phyloP scores from a whole-genome alignment of 1,284 basidiomycete genomes.

The Anthracocystis panici-leucophaei region DNA sequence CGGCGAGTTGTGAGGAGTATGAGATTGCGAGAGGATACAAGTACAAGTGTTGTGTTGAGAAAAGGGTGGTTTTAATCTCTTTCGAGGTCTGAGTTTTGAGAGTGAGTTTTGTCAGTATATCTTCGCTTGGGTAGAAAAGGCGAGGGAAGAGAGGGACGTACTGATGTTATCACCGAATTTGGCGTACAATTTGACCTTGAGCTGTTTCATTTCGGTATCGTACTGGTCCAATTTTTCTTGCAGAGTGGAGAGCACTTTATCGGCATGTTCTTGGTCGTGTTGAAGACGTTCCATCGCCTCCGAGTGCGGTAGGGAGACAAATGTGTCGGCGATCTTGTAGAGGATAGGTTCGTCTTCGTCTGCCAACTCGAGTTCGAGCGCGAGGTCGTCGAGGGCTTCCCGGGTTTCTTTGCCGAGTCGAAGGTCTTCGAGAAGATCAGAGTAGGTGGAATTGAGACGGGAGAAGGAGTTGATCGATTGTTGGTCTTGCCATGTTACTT shows the following conservation, averaged over 20 bases:
- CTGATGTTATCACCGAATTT: conserved; percentile 93
- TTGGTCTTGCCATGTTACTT: conserved; percentile 97
- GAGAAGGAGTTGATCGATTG: conserved; percentile 92
- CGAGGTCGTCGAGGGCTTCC: conserved; percentile 88
- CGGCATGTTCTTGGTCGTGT: conserved; percentile 77
- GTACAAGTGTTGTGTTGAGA: conserved; percentile 6
- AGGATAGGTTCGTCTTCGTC: conserved; percentile 71
- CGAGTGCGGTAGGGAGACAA: conserved; percentile 80
- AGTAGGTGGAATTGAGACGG: conserved; percentile 84
- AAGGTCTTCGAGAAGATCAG: conserved; percentile 80
- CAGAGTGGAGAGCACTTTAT: conserved; percentile 75
- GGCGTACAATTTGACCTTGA: conserved; percentile 88
- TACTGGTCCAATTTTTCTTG: conserved; percentile 77
- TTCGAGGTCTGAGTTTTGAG: conserved; percentile 37
- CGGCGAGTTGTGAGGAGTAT: neutral
- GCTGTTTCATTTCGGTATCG: conserved; percentile 85
- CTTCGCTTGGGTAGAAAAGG: neutral
- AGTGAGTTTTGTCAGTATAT: conserved; percentile 2
- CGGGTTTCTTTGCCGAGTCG: conserved; percentile 85
- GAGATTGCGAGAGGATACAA: conserved; percentile 15
- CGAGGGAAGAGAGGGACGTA: conserved; percentile 25
- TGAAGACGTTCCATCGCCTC: conserved; percentile 82
- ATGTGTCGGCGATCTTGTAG: conserved; percentile 91
- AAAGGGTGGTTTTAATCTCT: conserved; percentile 25
- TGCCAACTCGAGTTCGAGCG: conserved; percentile 81